Percentiles rank a stretch among this genome's conserved stretches.
Evolutionary conservation across 441 rosid species (phyloP).

Genomic region (Erysimum pusillum): DNA sequence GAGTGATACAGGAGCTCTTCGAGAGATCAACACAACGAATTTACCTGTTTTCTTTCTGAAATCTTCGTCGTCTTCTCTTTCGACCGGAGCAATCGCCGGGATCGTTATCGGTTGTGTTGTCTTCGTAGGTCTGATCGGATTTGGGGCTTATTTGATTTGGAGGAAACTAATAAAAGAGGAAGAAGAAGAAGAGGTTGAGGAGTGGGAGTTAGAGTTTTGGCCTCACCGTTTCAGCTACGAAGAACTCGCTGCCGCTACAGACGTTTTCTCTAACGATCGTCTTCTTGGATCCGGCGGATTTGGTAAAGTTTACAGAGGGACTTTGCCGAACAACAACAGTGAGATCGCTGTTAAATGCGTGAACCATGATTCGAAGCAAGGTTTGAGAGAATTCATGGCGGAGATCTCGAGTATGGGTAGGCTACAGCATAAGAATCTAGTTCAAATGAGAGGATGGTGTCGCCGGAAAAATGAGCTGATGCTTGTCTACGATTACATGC

Average conservation of each 20-base stretch:
- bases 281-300: constrained; percentile 71
- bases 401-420: constrained; percentile 72
- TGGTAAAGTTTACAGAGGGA: constrained; percentile 65
- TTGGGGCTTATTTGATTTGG: constrained; percentile 52
- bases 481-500: constrained; percentile 76
- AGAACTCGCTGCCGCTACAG: constrained; percentile 57
- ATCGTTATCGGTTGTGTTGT: constrained; percentile 55
- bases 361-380: constrained; percentile 69
- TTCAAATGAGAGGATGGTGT: constrained; percentile 75
- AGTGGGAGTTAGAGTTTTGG: constrained; percentile 76
- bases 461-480: constrained; percentile 62
- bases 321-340: constrained; percentile 46
- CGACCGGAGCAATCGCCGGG: constrained; percentile 60
- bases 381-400: constrained; percentile 75
- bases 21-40: constrained; percentile 68
- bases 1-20: constrained; percentile 59
- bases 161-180: constrained; percentile 47
- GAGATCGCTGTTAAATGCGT: constrained; percentile 69
- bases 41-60: constrained; percentile 60
- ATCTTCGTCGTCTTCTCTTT: constrained; percentile 53
- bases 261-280: constrained; percentile 56
- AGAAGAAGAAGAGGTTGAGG: constrained; percentile 64
- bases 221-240: constrained; percentile 71
- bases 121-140: constrained; percentile 46
- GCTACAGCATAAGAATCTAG: constrained; percentile 67